phyloP scores from a whole-genome alignment of 495 filamentous ascomycete genomes.

The Xylaria venustula region DNA sequence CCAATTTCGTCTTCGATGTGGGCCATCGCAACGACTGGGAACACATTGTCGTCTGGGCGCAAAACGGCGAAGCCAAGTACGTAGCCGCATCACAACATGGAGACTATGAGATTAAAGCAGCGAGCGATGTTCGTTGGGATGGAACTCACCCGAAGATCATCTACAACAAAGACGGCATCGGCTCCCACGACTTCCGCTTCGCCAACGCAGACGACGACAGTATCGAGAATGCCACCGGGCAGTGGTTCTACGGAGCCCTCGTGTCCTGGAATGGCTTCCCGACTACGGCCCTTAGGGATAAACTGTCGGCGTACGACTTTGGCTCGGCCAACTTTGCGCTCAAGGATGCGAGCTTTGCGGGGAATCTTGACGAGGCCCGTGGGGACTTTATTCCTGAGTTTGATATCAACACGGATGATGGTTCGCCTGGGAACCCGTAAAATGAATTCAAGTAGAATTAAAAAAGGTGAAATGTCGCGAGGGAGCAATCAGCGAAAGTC shows the following conservation, averaged over 20 bases:
- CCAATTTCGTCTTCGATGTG: constrained; percentile 29
- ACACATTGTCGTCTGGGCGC: constrained; percentile 45
- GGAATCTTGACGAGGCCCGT: constrained; percentile 31
- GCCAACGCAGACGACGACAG: constrained; percentile 35
- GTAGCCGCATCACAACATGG: constrained; percentile 42
- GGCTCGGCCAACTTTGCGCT: constrained; percentile 34
- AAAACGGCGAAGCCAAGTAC: constrained; percentile 28
- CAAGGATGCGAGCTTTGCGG: constrained; percentile 35
- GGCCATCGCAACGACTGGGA: constrained; percentile 50
- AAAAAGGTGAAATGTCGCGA: neutral
- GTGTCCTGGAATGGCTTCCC: constrained; percentile 41
- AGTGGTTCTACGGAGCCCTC: constrained; percentile 40
- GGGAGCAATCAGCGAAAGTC: too few relatives aligned
- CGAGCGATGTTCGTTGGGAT: constrained; percentile 37
- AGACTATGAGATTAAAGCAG: constrained; percentile 31
- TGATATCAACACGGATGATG: constrained; percentile 36
- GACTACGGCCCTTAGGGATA: constrained; percentile 24
- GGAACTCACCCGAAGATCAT: constrained; percentile 44
- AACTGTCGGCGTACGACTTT: constrained; percentile 26
- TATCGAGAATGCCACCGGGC: constrained; percentile 40
- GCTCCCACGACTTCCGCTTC: constrained; percentile 45
- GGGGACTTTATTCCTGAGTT: constrained; percentile 31
- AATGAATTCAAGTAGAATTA: neutral
- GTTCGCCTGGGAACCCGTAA: constrained; percentile 37
- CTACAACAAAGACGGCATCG: constrained; percentile 44